phyloP scores from a whole-genome alignment of 495 filamentous ascomycete genomes.

The Talaromyces adpressus region DNA sequence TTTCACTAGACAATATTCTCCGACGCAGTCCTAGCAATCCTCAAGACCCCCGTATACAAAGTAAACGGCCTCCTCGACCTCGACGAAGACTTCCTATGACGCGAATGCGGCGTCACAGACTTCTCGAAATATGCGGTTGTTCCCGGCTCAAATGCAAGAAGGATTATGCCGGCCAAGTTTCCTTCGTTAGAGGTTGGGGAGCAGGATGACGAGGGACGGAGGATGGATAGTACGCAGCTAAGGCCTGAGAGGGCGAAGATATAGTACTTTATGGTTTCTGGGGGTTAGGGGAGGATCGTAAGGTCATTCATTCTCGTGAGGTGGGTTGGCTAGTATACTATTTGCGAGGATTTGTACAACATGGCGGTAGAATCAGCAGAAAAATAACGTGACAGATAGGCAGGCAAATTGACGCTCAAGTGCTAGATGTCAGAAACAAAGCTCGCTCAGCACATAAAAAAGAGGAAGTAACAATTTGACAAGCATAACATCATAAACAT shows the following conservation, averaged over 20 bases:
- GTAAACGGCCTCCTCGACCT: constrained; percentile 70
- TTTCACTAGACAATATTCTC: constrained; percentile 56
- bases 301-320: neutral
- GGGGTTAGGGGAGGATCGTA: neutral
- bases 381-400: neutral
- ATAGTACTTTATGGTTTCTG: neutral
- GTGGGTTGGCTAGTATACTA: neutral
- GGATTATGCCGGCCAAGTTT: constrained; percentile 72
- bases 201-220: constrained; percentile 74
- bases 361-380: neutral
- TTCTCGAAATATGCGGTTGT: constrained; percentile 70
- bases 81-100: constrained; percentile 77
- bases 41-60: constrained; percentile 47
- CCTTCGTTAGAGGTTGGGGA: constrained; percentile 68
- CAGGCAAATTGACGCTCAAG: neutral
- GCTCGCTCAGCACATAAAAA: neutral
- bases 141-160: constrained; percentile 52
- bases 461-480: neutral
- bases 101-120: constrained; percentile 56
- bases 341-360: neutral
- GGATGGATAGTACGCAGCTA: constrained; percentile 55
- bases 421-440: neutral
- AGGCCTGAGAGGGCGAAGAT: neutral
- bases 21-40: constrained; percentile 70
- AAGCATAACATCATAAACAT: neutral